phyloP scores from a whole-genome alignment of 108 stramenopile genomes.

The Cyclotella choctawhatcheeana region DNA sequence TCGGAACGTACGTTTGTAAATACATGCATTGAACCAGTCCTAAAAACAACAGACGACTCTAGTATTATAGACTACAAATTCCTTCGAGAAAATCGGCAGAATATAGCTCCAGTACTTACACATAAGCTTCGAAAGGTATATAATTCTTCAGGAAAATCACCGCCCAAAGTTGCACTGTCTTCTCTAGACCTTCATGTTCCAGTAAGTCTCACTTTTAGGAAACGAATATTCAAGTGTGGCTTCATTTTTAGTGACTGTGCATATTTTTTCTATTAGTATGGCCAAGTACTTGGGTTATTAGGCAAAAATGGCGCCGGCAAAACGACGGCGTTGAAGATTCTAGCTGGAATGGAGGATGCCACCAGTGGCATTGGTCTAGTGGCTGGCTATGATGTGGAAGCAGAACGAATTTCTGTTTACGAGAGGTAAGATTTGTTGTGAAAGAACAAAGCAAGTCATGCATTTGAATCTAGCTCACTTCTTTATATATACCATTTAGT shows the following conservation, averaged over 20 bases:
- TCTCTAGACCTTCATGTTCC: slow-evolving; percentile 62
- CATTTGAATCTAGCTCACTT: too few relatives aligned
- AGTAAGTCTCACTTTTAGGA: too few relatives aligned
- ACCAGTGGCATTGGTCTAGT: slow-evolving; percentile 63
- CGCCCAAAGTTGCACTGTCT: slow-evolving; percentile 53
- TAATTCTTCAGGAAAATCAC: slow-evolving; percentile 50
- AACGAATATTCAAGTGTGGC: too few relatives aligned
- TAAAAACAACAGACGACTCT: slow-evolving; percentile 12
- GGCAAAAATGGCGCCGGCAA: slow-evolving; percentile 83
- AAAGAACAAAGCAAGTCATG: too few relatives aligned
- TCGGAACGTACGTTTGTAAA: slow-evolving; percentile 26
- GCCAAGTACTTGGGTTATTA: slow-evolving; percentile 69
- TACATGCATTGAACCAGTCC: slow-evolving; percentile 20
- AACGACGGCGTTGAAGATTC: slow-evolving; percentile 70
- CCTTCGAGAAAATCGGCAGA: slow-evolving; percentile 7
- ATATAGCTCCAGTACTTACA: slow-evolving; percentile 54
- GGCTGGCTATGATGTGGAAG: slow-evolving; percentile 55
- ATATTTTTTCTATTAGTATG: too few relatives aligned
- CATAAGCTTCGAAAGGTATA: slow-evolving; percentile 62
- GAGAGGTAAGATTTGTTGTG: slow-evolving; percentile 22
- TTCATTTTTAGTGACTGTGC: too few relatives aligned
- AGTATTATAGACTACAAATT: slow-evolving; percentile 21
- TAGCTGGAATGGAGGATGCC: slow-evolving; percentile 61
- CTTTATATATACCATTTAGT: too few relatives aligned
- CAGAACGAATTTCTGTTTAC: slow-evolving; percentile 57